These are phyloP conservation scores for Lolium perenne DNA, from an alignment of 176 grass and related monocot species.

Conservation along the genomic window DNA sequence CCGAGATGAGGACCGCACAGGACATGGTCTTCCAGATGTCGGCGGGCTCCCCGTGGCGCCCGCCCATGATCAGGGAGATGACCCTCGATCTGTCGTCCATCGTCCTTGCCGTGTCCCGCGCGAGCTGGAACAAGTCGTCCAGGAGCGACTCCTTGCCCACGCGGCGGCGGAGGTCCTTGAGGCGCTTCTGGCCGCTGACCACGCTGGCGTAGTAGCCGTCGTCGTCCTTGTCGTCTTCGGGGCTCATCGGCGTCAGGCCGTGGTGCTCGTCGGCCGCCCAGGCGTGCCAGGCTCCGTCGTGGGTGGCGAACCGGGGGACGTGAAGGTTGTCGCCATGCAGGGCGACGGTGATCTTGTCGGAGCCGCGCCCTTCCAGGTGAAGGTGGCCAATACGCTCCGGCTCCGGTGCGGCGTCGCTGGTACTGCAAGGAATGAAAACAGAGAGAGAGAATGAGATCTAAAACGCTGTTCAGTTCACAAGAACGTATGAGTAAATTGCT, in stretches of 20 bases:
- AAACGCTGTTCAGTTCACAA: not conserved
- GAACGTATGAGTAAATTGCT: not conserved
- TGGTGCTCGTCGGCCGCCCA: not conserved
- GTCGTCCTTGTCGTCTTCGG: not conserved
- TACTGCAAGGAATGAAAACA: not conserved
- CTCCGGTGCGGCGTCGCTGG: not conserved
- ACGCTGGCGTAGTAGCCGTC: not conserved
- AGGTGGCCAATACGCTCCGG: not conserved
- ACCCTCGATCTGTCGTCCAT: not conserved
- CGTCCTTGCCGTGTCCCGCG: not conserved
- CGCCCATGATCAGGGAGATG: not conserved
- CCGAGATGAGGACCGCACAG: not conserved
- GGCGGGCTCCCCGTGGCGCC: not conserved
- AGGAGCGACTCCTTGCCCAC: not conserved
- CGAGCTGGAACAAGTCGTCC: not conserved
- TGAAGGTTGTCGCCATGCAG: not conserved
- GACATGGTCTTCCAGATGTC: not conserved
- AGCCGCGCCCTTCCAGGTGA: not conserved
- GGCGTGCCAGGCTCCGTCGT: not conserved
- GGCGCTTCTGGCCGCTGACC: not conserved
- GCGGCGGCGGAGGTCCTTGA: not conserved
- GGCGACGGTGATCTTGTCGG: not conserved
- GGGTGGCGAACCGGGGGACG: not conserved
- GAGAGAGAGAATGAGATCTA: not conserved
- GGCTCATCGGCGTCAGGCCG: not conserved